Conservation (phyloP, 2,329 filamentous ascomycete species). For the Fulvia fulva region DNA sequence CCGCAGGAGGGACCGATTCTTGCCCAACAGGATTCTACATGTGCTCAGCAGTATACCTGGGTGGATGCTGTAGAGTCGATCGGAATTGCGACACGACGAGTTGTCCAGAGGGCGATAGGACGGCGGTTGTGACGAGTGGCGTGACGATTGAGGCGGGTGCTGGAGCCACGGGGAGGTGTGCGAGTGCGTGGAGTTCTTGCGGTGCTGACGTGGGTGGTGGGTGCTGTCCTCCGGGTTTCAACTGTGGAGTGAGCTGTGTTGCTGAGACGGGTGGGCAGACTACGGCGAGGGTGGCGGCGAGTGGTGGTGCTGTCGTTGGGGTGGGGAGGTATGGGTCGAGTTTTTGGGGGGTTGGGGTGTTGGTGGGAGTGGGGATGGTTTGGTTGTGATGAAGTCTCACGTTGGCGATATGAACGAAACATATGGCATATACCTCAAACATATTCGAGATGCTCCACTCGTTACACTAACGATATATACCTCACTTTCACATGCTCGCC, state of each 20-base stretch:
- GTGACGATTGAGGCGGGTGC: conserved; percentile 58
- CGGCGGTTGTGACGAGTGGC: conserved; percentile 62
- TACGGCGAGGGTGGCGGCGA: conserved; percentile 47
- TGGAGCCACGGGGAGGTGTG: conserved; percentile 52
- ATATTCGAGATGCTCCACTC: no score
- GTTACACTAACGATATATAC: background rate
- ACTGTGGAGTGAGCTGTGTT: conserved; percentile 65
- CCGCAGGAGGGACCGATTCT: conserved; percentile 31
- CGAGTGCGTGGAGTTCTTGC: conserved; percentile 74
- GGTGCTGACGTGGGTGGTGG: conserved; percentile 64
- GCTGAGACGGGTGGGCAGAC: conserved; percentile 53
- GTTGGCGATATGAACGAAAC: background rate
- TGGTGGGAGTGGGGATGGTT: conserved; percentile 38
- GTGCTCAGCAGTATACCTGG: conserved; percentile 74
- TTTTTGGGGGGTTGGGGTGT: conserved; percentile 29
- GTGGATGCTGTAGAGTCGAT: conserved; percentile 84
- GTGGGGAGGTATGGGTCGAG: conserved; percentile 30
- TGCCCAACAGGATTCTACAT: conserved; percentile 93
- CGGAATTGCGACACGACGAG: conserved; percentile 77
- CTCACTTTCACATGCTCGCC: conserved; percentile 4
- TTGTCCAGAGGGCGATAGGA: conserved; percentile 62
- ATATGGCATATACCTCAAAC: background rate
- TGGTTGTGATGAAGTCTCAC: conserved; percentile 28
- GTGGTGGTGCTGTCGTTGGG: conserved; percentile 29
- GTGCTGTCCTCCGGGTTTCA: conserved; percentile 77